phyloP scores from a whole-genome alignment of 345 rosid genomes.

The Noccaea bulbosa region DNA sequence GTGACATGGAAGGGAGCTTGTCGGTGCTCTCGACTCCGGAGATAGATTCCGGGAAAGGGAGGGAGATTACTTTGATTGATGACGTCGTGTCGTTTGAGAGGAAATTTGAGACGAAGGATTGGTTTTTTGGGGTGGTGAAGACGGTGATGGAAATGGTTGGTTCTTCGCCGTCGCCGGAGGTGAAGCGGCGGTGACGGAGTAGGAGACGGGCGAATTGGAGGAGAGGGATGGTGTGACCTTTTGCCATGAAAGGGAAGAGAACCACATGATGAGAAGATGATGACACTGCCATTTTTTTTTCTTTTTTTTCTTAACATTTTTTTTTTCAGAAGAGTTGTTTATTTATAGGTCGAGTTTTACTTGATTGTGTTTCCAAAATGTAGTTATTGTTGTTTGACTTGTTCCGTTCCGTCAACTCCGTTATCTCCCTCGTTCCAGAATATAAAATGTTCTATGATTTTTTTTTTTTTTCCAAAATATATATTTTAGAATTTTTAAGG shows the following conservation, averaged over 20 bases:
- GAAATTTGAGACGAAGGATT: constrained; percentile 49
- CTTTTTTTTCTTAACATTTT: not conserved
- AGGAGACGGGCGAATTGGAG: constrained; percentile 67
- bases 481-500: too few relatives aligned
- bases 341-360: constrained; percentile 14
- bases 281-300: constrained; percentile 12
- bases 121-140: constrained; percentile 67
- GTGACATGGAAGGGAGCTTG: constrained; percentile 61
- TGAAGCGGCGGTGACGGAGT: constrained; percentile 45
- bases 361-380: not conserved
- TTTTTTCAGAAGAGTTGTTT: not conserved
- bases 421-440: too few relatives aligned
- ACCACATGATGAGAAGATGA: constrained; percentile 45
- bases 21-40: constrained; percentile 68
- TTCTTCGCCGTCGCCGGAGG: not conserved
- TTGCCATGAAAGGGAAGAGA: constrained; percentile 75
- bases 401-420: constrained; percentile 18
- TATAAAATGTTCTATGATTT: too few relatives aligned
- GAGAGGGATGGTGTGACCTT: constrained; percentile 75
- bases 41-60: constrained; percentile 62
- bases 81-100: constrained; percentile 44
- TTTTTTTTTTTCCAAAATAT: too few relatives aligned
- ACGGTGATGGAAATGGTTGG: constrained; percentile 48
- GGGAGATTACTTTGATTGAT: constrained; percentile 45
- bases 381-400: constrained; percentile 14